These are phyloP conservation scores for Ceratobasidium papillatum DNA, from an alignment of 1,284 basidiomycete genomes.

Conservation along the genomic window DNA sequence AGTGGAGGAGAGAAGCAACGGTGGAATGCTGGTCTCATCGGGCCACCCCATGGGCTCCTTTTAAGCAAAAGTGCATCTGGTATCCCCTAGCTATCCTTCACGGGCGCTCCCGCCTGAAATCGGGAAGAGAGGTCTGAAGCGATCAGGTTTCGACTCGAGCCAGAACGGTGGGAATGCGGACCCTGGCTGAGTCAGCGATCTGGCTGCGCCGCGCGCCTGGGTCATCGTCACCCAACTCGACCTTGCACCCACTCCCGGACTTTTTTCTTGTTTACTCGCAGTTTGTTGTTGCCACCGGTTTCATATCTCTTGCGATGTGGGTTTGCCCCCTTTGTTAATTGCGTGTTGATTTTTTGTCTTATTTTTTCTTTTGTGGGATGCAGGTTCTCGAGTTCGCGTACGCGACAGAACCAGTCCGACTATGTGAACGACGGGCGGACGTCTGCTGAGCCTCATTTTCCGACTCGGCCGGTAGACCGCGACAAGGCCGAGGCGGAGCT, in stretches of 20 bases:
- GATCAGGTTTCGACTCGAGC: neutral
- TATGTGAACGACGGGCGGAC: constrained; percentile 48
- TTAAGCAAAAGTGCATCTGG: neutral
- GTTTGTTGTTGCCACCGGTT: neutral
- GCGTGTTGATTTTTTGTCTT: neutral
- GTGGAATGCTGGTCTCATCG: neutral
- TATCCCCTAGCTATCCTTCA: neutral
- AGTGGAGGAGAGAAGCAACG: neutral
- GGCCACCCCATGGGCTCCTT: neutral
- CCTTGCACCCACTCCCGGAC: neutral
- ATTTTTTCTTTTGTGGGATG: neutral
- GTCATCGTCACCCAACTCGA: neutral
- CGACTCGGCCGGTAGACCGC: constrained; percentile 94
- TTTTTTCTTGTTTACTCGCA: neutral
- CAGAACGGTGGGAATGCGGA: neutral
- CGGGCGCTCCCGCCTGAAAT: constrained; percentile 14
- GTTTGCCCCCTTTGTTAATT: neutral
- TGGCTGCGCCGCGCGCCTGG: neutral
- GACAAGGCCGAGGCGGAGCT: constrained; percentile 95
- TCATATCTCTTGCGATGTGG: neutral
- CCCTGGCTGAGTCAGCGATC: constrained; percentile 6
- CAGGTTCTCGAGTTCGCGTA: constrained; percentile 42
- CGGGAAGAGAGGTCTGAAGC: constrained; percentile 10
- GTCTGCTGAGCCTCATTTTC: constrained; percentile 79
- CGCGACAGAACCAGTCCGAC: constrained; percentile 42